Conservation (phyloP, 2,329 filamentous ascomycete genomes). For the Cryphonectria carpinicola region DNA sequence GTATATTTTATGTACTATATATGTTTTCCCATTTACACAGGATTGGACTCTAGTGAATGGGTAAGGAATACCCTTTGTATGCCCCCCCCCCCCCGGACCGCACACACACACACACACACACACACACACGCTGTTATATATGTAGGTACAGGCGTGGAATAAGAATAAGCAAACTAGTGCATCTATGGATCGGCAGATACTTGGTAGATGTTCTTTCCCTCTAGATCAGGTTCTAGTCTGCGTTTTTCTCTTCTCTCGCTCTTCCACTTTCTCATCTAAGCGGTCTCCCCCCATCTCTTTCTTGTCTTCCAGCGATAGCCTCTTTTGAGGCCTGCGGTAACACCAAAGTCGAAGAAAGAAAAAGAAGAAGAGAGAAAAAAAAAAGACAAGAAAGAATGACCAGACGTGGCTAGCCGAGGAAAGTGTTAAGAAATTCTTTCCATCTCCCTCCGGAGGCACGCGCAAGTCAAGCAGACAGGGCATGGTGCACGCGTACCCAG, state of each 20-base stretch:
- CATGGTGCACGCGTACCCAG: not conserved
- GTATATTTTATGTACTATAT: not conserved
- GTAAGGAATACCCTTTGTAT: not conserved
- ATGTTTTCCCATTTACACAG: not conserved
- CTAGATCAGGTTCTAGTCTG: constrained; percentile 6
- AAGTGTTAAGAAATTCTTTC: not conserved
- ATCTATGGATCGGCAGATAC: not conserved
- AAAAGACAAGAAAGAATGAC: not conserved
- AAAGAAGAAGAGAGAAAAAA: not conserved
- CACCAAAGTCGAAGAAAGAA: not conserved
- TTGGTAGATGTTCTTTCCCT: not conserved
- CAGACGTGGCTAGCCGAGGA: not conserved
- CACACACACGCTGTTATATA: not conserved
- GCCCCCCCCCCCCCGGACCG: not conserved
- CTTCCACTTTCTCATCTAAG: not conserved
- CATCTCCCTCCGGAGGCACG: not conserved
- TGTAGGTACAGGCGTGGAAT: not conserved
- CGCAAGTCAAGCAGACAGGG: not conserved
- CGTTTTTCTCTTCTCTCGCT: not conserved
- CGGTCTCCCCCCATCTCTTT: not conserved
- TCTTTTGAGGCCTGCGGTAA: not conserved
- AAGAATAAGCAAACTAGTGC: not conserved
- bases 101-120: no score
- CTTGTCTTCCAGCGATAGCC: not conserved
- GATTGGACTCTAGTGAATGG: not conserved